Conservation (phyloP, 495 filamentous ascomycete genomes). For the Cudoniella acicularis region DNA sequence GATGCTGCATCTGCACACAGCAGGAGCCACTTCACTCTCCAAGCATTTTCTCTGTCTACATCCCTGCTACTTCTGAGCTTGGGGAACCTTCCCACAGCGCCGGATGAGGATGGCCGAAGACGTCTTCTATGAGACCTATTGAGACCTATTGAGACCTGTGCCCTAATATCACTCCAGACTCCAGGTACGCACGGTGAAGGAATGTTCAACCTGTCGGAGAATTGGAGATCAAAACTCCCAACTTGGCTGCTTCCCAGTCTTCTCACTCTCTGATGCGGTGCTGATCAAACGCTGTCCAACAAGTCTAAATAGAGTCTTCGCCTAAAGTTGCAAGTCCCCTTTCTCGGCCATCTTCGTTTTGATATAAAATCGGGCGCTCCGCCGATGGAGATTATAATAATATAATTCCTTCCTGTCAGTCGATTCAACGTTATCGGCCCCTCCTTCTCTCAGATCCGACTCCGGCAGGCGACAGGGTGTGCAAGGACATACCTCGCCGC, state of each 20-base stretch:
- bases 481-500: not conserved
- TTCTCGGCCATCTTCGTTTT: not conserved
- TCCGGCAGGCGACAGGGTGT: not conserved
- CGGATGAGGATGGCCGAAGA: not conserved
- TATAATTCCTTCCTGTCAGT: not conserved
- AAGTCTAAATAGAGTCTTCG: too few species aligned
- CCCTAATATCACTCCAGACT: slow-evolving; percentile 2
- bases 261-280: not conserved
- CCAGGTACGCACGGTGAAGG: not conserved
- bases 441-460: not conserved
- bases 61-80: too few species aligned
- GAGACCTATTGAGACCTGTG: slow-evolving; percentile 7
- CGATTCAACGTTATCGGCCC: not conserved
- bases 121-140: slow-evolving; percentile 3
- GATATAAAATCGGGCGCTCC: not conserved
- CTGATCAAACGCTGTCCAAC: not conserved
- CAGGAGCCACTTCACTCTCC: too few species aligned
- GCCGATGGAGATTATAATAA: not conserved
- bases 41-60: too few species aligned
- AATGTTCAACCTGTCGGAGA: slow-evolving; percentile 13
- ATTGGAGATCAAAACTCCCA: slow-evolving; percentile 9
- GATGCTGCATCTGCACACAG: too few species aligned
- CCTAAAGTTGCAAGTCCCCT: too few species aligned
- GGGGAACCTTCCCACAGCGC: not conserved
- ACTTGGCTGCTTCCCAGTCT: not conserved